Evolutionary conservation across 1,284 basidiomycete genomes (phyloP).

Genomic region (Coniferiporia sulphurascens): DNA sequence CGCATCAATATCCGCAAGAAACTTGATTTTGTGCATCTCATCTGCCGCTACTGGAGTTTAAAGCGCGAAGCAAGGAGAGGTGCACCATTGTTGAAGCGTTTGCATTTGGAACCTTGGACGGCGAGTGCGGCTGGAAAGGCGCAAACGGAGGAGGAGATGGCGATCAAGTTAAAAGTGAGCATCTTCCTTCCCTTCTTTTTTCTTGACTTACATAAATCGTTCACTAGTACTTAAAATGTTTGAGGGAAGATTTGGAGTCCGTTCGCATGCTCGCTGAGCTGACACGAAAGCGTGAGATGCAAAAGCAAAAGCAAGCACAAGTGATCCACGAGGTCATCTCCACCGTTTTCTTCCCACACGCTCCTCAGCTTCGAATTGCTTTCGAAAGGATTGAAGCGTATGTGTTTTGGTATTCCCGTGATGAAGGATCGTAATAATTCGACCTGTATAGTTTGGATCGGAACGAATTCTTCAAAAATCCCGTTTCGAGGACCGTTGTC

Average conservation of each 20-base stretch:
- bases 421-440: conserved; percentile 8
- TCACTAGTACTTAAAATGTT: conserved; percentile 58
- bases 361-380: conserved; percentile 53
- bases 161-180: conserved; percentile 75
- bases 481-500: conserved; percentile 75
- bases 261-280: conserved; percentile 71
- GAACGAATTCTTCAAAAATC: conserved; percentile 70
- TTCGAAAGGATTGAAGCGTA: conserved; percentile 73
- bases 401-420: conserved; percentile 26
- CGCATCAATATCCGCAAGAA: conserved; percentile 77
- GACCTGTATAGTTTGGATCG: conserved; percentile 61
- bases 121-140: conserved; percentile 58
- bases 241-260: conserved; percentile 75
- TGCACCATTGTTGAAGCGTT: conserved; percentile 87
- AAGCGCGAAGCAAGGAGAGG: conserved; percentile 92
- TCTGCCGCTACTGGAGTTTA: conserved; percentile 95
- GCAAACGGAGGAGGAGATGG: conserved; percentile 79
- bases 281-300: conserved; percentile 77
- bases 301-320: conserved; percentile 75
- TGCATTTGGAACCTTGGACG: conserved; percentile 98
- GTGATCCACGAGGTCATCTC: conserved; percentile 68
- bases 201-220: conserved; percentile 18
- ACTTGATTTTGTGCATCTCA: conserved; percentile 67
- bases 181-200: conserved; percentile 19
- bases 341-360: conserved; percentile 62